Conservation (phyloP, 495 filamentous ascomycete genomes). For the Podospora conica region DNA sequence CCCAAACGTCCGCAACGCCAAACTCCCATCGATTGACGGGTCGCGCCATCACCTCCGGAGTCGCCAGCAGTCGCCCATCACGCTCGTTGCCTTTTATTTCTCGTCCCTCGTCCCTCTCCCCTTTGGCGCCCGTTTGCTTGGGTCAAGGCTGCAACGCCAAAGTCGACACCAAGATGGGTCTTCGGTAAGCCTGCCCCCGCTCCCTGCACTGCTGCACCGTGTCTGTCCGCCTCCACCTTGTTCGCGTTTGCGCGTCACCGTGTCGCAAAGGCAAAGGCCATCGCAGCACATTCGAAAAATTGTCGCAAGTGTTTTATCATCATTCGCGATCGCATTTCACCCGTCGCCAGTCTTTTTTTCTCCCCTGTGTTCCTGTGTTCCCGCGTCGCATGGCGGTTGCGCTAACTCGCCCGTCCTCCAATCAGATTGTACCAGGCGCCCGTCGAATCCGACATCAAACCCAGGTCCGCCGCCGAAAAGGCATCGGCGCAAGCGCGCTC, state of each 20-base stretch:
- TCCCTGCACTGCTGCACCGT: not conserved
- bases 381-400: slow-evolving; percentile 4
- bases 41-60: slow-evolving; percentile 16
- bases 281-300: slow-evolving; percentile 1
- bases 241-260: slow-evolving; percentile 5
- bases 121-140: not conserved
- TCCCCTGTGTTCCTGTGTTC: not conserved
- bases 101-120: slow-evolving; percentile 1
- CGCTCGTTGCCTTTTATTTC: slow-evolving; percentile 21
- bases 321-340: slow-evolving; percentile 2
- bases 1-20: slow-evolving; percentile 20
- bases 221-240: slow-evolving; percentile 28
- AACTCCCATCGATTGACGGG: slow-evolving; percentile 26
- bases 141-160: not conserved
- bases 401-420: slow-evolving; percentile 18
- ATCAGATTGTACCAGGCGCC: slow-evolving; percentile 49
- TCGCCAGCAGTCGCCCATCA: slow-evolving; percentile 10
- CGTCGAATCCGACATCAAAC: slow-evolving; percentile 49
- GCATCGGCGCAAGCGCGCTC: slow-evolving; percentile 58
- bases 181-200: slow-evolving; percentile 57
- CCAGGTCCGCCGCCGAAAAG: slow-evolving; percentile 47
- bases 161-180: slow-evolving; percentile 59
- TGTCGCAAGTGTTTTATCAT: not conserved
- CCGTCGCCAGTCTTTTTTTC: not conserved
- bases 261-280: slow-evolving; percentile 12